Base-by-base conservation (phyloP, 2,329 filamentous ascomycete genomes). In the Colletotrichum tofieldiae region DNA sequence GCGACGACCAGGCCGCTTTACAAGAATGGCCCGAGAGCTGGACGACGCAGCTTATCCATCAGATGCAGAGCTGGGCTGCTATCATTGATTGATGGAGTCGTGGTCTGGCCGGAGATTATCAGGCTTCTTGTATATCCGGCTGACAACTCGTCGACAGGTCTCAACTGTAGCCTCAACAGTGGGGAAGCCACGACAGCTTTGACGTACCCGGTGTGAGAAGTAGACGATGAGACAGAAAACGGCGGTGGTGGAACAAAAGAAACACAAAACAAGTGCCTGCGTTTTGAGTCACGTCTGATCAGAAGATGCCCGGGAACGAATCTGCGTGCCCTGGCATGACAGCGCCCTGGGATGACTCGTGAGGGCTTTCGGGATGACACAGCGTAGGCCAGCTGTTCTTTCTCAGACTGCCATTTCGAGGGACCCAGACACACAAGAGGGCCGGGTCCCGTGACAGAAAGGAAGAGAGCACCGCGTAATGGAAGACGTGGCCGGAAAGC, bases 341-440 rank as follows among this genome's bases (percentile, higher is more conserved):
- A 26, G 45, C 26, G 29, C 37, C 23, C 45, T 51, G 54, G 60
- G 70, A 72, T 72, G 65, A 63, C 69, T 72, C 58, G 43, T 32
- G 52, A 35, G 43, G 26, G 51, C 69, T 35, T 55, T 54, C 65
- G 52, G 51, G 51, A 72, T 72, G 65, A 72, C 65, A 69, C 60
- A 45, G 37, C 69, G 52, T 60, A 54, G 65, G 70, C 70, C 65
- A 72, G 70, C 54, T 72, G 65, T 65, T 72, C 70, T 55, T 35
- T 62, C 35, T 64, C 39, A 43, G 45, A 39, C 39, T 32, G 37
- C n/a, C 52, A 55, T 29, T 47, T 54, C 52, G 20, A 47, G 37
- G 49, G 41, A 26, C 37, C 51, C 47, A 20, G 54, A 70, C 54
- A 72, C 47, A 9, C 26, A 39, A 3, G 63, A 52, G 52, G 63